Base-by-base conservation (phyloP, 1,284 basidiomycete species). In the Cutaneotrichosporon sp. region DNA sequence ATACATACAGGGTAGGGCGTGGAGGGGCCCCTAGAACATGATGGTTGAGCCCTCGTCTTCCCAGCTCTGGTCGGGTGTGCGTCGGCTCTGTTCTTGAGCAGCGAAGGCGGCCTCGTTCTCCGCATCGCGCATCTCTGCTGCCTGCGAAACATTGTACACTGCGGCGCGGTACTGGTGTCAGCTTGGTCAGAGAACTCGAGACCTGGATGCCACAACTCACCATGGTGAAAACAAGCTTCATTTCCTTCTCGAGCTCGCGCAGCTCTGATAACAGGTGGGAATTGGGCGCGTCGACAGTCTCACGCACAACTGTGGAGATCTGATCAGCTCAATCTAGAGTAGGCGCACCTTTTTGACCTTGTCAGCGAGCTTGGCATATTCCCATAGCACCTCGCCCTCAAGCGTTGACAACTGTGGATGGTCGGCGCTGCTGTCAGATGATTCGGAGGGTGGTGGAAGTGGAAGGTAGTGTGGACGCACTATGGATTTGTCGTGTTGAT, bases 111-210 rank as follows among this genome's bases (percentile, higher is more conserved):
- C 50, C 32, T 36, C 58, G 36, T 21, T 14, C 30, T 60, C 50
- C 31, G 30, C 47, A n/a, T 55, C 50, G 51, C 56, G 50, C 60
- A 64, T 47, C 31, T 42, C 22, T 38, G 58, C 31, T 16, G 51
- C 91, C 76, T 92, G 91, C 73, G 97, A 89, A 55, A 95, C 89
- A 10, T 90, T 91, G 92, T 92, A 97, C 0, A 97, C 93, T 16
- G 92, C 93, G 0, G 92, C 92, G 81, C 94, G 92, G 85, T 92
- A 96, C 89, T 96, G 78, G 5, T n/a, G 51, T 56, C 32, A 63
- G 61, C 42, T 31, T 5, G 47, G 21, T 3, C 26, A 26, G 26
- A 26, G 26, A 26, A 47, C 14, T 22, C 16, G 49, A 21, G 22
- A 16, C 11, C 21, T 40, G 22, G 11, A 5, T 46, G 18, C 10